phyloP scores from a whole-genome alignment of 1,284 basidiomycete genomes.

The Cutaneotrichosporon mucoides region DNA sequence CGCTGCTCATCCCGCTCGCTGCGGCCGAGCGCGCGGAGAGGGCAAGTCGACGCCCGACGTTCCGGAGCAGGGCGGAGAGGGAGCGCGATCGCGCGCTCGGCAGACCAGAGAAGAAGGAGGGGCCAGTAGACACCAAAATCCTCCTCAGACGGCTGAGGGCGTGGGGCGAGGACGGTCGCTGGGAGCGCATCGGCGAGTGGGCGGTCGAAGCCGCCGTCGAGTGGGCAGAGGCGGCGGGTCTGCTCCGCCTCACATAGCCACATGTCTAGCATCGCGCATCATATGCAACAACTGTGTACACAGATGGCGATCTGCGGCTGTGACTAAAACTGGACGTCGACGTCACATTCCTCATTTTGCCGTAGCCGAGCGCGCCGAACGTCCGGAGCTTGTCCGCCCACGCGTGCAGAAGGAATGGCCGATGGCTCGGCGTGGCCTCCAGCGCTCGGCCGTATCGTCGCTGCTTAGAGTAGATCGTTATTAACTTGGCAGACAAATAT shows the following conservation, averaged over 20 bases:
- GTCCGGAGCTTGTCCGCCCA: no score
- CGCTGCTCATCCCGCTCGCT: constrained; percentile 26
- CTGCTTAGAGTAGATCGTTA: no score
- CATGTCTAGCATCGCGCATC: no score
- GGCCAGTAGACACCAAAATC: background rate
- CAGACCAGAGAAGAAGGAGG: background rate
- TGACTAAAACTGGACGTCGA: no score
- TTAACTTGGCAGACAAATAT: no score
- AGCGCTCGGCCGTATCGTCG: no score
- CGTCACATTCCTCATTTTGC: no score
- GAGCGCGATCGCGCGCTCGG: background rate
- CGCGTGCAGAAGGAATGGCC: background rate
- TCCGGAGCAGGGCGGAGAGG: constrained; percentile 11
- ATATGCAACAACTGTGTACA: no score
- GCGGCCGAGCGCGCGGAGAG: constrained; percentile 17
- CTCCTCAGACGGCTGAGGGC: constrained; percentile 18
- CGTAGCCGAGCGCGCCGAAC: no score
- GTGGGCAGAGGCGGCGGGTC: constrained; percentile 20
- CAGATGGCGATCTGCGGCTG: no score
- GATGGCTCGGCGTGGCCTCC: background rate
- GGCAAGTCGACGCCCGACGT: constrained; percentile 5
- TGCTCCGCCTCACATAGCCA: background rate
- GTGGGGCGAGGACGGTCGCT: constrained; percentile 41
- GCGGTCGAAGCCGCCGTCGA: constrained; percentile 31
- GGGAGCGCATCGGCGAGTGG: constrained; percentile 40